These are phyloP conservation scores for Clonostachys rhizophaga DNA, from an alignment of 2,329 filamentous ascomycete species.

Conservation along the genomic window DNA sequence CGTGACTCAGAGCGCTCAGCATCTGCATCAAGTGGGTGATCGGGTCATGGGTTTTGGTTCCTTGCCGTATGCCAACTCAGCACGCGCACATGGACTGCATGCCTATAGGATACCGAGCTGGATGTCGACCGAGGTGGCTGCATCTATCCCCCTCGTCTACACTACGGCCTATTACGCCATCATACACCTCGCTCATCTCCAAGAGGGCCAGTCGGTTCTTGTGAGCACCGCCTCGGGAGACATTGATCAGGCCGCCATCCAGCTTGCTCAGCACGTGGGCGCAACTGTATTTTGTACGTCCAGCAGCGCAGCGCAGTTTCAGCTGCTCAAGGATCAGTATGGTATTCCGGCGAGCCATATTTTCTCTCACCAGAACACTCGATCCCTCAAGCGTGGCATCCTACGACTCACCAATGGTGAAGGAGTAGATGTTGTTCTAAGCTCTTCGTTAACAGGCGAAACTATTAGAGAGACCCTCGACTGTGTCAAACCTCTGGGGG, in stretches of 20 bases:
- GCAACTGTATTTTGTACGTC: constrained; percentile 9
- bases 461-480: constrained; percentile 33
- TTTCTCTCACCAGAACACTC: constrained; percentile 15
- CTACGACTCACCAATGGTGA: constrained; percentile 23
- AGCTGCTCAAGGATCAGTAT: constrained; percentile 27
- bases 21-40: constrained; percentile 19
- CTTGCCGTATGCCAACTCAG: constrained; percentile 17
- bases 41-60: constrained; percentile 17
- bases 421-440: constrained; percentile 68
- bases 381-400: constrained; percentile 10
- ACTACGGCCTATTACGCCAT: constrained; percentile 20
- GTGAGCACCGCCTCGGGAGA: constrained; percentile 19
- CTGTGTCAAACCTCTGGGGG: constrained; percentile 35
- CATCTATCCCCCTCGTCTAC: constrained; percentile 24
- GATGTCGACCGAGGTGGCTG: constrained; percentile 25
- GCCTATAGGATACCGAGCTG: constrained; percentile 22
- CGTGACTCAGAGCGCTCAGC: constrained; percentile 12
- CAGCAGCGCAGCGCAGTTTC: constrained; percentile 22
- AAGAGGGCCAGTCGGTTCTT: constrained; percentile 12
- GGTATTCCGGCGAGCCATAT: constrained; percentile 24
- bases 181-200: constrained; percentile 2
- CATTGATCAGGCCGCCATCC: constrained; percentile 21
- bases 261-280: constrained; percentile 13
- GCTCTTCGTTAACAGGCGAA: constrained; percentile 34
- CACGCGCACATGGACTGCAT: constrained; percentile 9